Base-by-base conservation (phyloP, 2,329 filamentous ascomycete species). In the Blastomyces gilchristii region DNA sequence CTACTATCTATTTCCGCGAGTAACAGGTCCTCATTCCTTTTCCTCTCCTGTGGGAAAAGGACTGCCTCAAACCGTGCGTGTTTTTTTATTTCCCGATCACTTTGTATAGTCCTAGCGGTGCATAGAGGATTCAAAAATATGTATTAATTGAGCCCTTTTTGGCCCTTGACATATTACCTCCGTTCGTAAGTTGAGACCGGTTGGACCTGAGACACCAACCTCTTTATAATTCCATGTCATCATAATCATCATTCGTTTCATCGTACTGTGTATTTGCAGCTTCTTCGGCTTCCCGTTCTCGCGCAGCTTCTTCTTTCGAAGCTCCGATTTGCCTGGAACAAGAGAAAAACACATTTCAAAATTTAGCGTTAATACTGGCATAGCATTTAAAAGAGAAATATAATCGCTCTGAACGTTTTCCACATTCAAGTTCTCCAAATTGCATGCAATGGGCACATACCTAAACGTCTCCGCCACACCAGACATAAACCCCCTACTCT, bases 381-480 rank as follows among this genome's bases (percentile, higher is more conserved):
- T 12, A 5, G 31, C 31, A 1, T 22, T 25, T 28, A 57, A 28
- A 57, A 41, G 6, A 52, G 2, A 37, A n/a, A 41, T 11, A 57
- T 43, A 41, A 37, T n/a, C 28, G n/a, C 2, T 43, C 37, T 22
- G 14, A n/a, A 28, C 18, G 2, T 12, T 57, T 41, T 22, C 3
- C 18, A 25, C 34, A 28, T 25, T 52, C 4, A 11, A 49, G 22
- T 49, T 49, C 18, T 25, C 39, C 37, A 22, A n/a, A 31, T 22
- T 11, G 22, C 25, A 49, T 59, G 22, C 8, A 56, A 16, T 37
- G 2, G 61, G 3, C 28, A 67, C 70, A 66, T 75, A 82, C 82
- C 84, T 80, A 69, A 97, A 81, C 4, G 90, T 91, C 74, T 97
- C 92, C 67, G 97, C 87, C 1, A 97, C 90, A 0, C 89, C 90